Base-by-base conservation (phyloP, 352 stramenopile species). In the Globisporangium heterothallicum region DNA sequence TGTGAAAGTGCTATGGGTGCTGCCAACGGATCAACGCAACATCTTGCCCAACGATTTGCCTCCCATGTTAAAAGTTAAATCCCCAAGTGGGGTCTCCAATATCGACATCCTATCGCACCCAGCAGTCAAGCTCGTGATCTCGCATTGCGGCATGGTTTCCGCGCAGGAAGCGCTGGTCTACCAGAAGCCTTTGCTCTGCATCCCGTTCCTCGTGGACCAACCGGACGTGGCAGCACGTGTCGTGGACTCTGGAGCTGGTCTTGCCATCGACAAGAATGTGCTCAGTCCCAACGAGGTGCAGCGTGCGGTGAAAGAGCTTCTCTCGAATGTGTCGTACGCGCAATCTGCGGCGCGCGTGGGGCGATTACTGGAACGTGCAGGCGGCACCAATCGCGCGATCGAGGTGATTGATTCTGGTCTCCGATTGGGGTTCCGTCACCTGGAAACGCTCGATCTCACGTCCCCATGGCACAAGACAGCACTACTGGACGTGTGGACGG, bases 141-240 rank as follows among this genome's bases (percentile, higher is more conserved):
- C 81, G n/a, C 86, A 96, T 54, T 96, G 86, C 48, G 86, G 86
- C 19, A 90, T 93, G 73, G 74, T 78, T 6, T 87, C 84, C 19
- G 82, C 82, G 10, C 83, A 94, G 63, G 84, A 95, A 58, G 75
- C 76, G 12, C 64, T 95, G 10, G 65, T 90, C 7, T 79, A 87
- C 47, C 63, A 68, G 44, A 93, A 89, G 47, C 84, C 85, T 14
- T 53, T 96, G 53, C 50, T 96, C 16, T 96, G 86, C 54, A 86
- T 96, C 18, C 86, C 86, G n/a, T 94, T 95, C 47, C 62, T 93
- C 34, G 75, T 85, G 14, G 86, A 96, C 58, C 86, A 96, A 54
- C 80, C 77, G 0, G 86, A 94, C 53, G 75, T 96, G 1, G 81
- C 86, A 0, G 80, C 84, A 16, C 80, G 86, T 1, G 79, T 95